Evolutionary conservation across 495 filamentous ascomycete species (phyloP).

Genomic region (Neurospora africana): DNA sequence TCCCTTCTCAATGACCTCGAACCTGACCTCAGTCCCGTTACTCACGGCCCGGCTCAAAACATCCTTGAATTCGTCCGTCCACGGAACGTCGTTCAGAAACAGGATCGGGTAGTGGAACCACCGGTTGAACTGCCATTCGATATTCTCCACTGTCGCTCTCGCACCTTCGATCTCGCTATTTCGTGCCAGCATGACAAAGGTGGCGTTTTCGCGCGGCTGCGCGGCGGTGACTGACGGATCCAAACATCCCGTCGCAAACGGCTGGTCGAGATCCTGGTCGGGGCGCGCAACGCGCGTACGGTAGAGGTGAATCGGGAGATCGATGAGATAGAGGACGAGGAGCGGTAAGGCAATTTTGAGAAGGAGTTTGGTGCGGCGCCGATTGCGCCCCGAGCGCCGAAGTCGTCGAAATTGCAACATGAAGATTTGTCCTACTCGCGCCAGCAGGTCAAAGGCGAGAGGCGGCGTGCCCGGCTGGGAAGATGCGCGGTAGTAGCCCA

Average conservation of each 20-base stretch:
- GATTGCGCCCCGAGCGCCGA: not conserved
- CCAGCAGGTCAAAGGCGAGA: not conserved
- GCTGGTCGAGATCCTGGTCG: constrained; percentile 27
- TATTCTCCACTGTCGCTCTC: constrained; percentile 80
- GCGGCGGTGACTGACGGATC: constrained; percentile 35
- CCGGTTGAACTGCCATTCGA: constrained; percentile 92
- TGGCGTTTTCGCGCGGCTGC: constrained; percentile 69
- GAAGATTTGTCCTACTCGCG: not conserved
- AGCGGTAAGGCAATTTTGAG: not conserved
- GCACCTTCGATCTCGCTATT: constrained; percentile 88
- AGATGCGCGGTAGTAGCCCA: not conserved
- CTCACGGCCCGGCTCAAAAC: constrained; percentile 70
- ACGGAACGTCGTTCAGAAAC: constrained; percentile 87
- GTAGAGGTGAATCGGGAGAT: constrained; percentile 20
- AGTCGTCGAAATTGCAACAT: not conserved
- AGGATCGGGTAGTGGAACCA: constrained; percentile 98
- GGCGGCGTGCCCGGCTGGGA: not conserved
- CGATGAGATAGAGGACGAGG: constrained; percentile 9
- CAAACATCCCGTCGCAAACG: constrained; percentile 33
- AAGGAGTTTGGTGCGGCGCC: not conserved
- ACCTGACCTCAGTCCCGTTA: constrained; percentile 59
- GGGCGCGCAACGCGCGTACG: constrained; percentile 24
- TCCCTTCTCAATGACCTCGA: constrained; percentile 58
- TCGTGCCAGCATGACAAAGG: constrained; percentile 84
- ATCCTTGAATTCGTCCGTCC: constrained; percentile 74